phyloP scores from a whole-genome alignment of 2,329 filamentous ascomycete genomes.

The Xylaria sp. region DNA sequence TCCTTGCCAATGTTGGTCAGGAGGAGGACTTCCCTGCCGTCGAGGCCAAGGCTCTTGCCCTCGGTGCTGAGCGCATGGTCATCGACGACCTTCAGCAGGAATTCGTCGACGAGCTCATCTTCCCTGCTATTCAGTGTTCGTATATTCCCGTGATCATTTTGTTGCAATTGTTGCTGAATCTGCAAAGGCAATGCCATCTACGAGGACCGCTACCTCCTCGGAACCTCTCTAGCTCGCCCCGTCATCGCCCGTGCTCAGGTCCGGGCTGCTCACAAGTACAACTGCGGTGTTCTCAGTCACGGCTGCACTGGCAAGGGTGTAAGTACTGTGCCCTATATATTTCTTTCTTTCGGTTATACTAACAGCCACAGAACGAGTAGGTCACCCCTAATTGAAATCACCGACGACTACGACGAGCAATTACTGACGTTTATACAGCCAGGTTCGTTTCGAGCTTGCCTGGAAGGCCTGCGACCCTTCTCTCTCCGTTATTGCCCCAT shows the following conservation, averaged over 20 bases:
- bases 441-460: slow-evolving; percentile 38
- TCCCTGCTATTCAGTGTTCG: slow-evolving; percentile 64
- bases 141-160: slow-evolving; percentile 30
- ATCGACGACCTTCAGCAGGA: slow-evolving; percentile 60
- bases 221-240: slow-evolving; percentile 61
- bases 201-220: slow-evolving; percentile 47
- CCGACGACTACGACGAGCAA: neutral
- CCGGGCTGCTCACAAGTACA: slow-evolving; percentile 33
- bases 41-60: slow-evolving; percentile 59
- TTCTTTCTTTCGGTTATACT: slow-evolving; percentile 6
- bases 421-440: slow-evolving; percentile 22
- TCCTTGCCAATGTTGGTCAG: slow-evolving; percentile 68
- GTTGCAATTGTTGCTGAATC: neutral
- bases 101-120: slow-evolving; percentile 77
- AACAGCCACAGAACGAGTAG: slow-evolving; percentile 29
- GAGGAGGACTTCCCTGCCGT: slow-evolving; percentile 70
- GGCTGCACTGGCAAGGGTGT: slow-evolving; percentile 22
- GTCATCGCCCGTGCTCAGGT: slow-evolving; percentile 51
- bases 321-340: neutral
- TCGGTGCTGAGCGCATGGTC: slow-evolving; percentile 60
- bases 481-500: slow-evolving; percentile 61
- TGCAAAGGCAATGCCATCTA: slow-evolving; percentile 53
- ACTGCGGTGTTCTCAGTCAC: slow-evolving; percentile 36
- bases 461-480: slow-evolving; percentile 24
- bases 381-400: slow-evolving; percentile 3